phyloP scores from a whole-genome alignment of 257 asterid genomes.

The Cordia subcordata region DNA sequence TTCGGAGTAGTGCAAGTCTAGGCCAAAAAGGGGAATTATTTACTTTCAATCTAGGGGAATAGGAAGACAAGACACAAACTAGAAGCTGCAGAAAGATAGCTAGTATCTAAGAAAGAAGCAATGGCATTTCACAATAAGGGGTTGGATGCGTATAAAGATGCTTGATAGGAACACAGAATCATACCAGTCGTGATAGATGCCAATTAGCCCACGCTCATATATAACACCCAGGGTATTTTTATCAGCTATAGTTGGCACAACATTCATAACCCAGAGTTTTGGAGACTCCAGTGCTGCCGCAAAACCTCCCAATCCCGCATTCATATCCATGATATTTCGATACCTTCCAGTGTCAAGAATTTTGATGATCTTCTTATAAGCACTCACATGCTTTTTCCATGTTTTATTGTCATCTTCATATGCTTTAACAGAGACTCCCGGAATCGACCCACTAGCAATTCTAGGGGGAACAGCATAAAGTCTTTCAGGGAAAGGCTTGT shows the following conservation, averaged over 20 bases:
- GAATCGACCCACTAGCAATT: conserved; percentile 64
- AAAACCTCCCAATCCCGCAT: conserved; percentile 92
- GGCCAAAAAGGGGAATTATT: too few species aligned
- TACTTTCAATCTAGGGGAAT: too few species aligned
- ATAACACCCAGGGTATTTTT: conserved; percentile 77
- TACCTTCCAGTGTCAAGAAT: conserved; percentile 86
- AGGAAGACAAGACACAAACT: too few species aligned
- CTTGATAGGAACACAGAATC: not conserved
- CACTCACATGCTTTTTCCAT: conserved; percentile 87
- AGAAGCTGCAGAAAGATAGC: too few species aligned
- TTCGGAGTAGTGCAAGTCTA: too few species aligned
- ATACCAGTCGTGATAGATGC: conserved; percentile 94
- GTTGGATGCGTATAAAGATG: not conserved
- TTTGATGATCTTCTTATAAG: conserved; percentile 70
- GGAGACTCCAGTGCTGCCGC: conserved; percentile 88
- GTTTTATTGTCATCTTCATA: conserved; percentile 64
- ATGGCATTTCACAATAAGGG: not conserved
- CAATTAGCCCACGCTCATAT: conserved; percentile 82
- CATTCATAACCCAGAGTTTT: conserved; percentile 95
- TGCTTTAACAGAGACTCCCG: conserved; percentile 66
- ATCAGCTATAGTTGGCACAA: conserved; percentile 82
- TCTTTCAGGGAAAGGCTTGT: conserved; percentile 88
- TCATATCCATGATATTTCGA: conserved; percentile 98
- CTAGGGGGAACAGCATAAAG: conserved; percentile 82
- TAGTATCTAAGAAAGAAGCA: too few species aligned